Evolutionary conservation across 2,329 filamentous ascomycete genomes (phyloP).

Genomic region (Diaporthe destruens): DNA sequence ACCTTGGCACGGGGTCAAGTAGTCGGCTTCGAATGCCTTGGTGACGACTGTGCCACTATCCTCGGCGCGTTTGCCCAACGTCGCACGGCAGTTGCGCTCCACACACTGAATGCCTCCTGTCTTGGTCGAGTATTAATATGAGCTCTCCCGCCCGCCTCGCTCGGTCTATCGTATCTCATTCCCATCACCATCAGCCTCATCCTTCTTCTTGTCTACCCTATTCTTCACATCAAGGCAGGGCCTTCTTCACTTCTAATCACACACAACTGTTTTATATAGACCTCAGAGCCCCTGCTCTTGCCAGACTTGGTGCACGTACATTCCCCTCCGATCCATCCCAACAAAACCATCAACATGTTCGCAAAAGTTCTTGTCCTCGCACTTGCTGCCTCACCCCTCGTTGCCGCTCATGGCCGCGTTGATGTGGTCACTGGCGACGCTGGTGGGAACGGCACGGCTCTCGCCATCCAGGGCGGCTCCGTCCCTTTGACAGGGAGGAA

Average conservation of each 20-base stretch:
- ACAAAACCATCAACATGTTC: slow-evolving; percentile 45
- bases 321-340: background rate
- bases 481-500: slow-evolving; percentile 57
- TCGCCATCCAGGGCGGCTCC: slow-evolving; percentile 56
- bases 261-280: background rate
- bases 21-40: slow-evolving; percentile 1
- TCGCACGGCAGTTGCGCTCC: background rate
- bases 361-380: slow-evolving; percentile 47
- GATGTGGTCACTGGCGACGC: slow-evolving; percentile 50
- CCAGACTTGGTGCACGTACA: background rate
- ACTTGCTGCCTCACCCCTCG: slow-evolving; percentile 48
- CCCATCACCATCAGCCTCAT: slow-evolving; percentile 26
- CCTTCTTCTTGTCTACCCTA: background rate
- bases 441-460: slow-evolving; percentile 58
- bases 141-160: background rate
- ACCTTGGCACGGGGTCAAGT: background rate
- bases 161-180: background rate
- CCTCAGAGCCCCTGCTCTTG: too few relatives aligned
- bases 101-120: background rate
- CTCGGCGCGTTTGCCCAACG: background rate
- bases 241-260: slow-evolving; percentile 39
- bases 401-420: slow-evolving; percentile 51
- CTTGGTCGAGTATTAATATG: slow-evolving; percentile 33
- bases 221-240: slow-evolving; percentile 38
- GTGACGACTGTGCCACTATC: slow-evolving; percentile 23